A percentile compares a stretch with the other conserved stretches of the same genome.
phyloP scores from a whole-genome alignment of 257 asterid genomes.

The Jacaranda copaia region DNA sequence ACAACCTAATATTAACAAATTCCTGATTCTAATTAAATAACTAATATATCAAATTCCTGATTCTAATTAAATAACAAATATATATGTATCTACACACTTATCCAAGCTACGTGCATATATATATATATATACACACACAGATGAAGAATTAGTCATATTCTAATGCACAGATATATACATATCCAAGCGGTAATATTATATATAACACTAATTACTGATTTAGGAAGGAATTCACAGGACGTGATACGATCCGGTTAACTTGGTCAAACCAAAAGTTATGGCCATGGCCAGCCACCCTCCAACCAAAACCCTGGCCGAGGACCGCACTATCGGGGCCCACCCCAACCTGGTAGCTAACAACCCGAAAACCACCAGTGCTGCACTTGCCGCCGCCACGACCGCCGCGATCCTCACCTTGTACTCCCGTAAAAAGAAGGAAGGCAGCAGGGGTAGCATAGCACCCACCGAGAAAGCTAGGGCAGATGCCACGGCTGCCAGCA shows the following conservation, averaged over 20 bases:
- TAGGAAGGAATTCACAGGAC: too few species aligned
- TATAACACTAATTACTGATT: too few species aligned
- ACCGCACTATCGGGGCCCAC: conserved; percentile 57
- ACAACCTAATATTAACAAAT: too few species aligned
- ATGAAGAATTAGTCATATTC: too few species aligned
- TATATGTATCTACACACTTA: too few species aligned
- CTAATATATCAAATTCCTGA: too few species aligned
- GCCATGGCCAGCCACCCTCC: conserved; percentile 97
- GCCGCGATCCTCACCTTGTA: conserved; percentile 67
- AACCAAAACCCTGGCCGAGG: conserved; percentile 66
- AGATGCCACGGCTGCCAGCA: conserved; percentile 84
- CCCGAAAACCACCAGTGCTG: conserved; percentile 73
- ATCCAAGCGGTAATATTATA: too few species aligned
- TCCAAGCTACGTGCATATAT: too few species aligned
- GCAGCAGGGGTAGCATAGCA: conserved; percentile 78
- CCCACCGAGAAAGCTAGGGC: conserved; percentile 73
- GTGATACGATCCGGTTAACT: conserved; percentile 60
- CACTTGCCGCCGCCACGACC: conserved; percentile 64
- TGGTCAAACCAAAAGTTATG: conserved; percentile 77
- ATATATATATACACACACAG: too few species aligned
- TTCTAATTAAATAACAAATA: too few species aligned
- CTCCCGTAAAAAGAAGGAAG: conserved; percentile 69
- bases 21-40: too few species aligned
- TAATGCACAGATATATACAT: too few species aligned
- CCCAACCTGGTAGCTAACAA: conserved; percentile 77